Conservation (phyloP, 805 yeast genomes). For the Ogataea salicorniae region DNA sequence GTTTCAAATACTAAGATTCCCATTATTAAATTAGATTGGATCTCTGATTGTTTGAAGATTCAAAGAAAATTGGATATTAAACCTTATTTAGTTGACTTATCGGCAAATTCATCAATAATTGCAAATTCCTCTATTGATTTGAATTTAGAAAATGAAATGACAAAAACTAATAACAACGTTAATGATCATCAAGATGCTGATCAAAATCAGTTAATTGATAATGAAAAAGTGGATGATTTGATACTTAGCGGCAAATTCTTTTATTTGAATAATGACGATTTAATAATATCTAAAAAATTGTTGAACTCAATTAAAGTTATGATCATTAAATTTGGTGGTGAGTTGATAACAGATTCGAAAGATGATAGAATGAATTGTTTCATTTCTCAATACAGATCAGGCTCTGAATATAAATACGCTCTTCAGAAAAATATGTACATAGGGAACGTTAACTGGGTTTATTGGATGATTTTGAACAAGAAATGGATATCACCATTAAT, state of each 20-base stretch:
- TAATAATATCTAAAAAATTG: too few species aligned
- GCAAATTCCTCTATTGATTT: conserved; percentile 9
- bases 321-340: conserved; percentile 54
- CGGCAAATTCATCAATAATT: conserved; percentile 7
- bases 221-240: too few species aligned
- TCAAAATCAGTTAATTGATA: too few species aligned
- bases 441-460: conserved; percentile 76
- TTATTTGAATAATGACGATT: too few species aligned
- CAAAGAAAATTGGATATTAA: conserved; percentile 46
- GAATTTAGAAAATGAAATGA: background rate
- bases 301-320: too few species aligned
- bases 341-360: conserved; percentile 23
- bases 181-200: background rate
- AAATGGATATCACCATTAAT: conserved; percentile 50
- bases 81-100: conserved; percentile 43
- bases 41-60: conserved; percentile 60
- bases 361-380: conserved; percentile 37
- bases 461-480: conserved; percentile 52
- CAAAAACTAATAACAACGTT: conserved; percentile 6
- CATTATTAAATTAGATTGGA: conserved; percentile 76
- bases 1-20: conserved; percentile 38
- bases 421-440: conserved; percentile 36
- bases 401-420: conserved; percentile 48
- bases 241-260: too few species aligned
- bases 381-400: conserved; percentile 59